These are phyloP conservation scores for Botrytis hyacinthi DNA, from an alignment of 2,329 filamentous ascomycete species.

Conservation along the genomic window DNA sequence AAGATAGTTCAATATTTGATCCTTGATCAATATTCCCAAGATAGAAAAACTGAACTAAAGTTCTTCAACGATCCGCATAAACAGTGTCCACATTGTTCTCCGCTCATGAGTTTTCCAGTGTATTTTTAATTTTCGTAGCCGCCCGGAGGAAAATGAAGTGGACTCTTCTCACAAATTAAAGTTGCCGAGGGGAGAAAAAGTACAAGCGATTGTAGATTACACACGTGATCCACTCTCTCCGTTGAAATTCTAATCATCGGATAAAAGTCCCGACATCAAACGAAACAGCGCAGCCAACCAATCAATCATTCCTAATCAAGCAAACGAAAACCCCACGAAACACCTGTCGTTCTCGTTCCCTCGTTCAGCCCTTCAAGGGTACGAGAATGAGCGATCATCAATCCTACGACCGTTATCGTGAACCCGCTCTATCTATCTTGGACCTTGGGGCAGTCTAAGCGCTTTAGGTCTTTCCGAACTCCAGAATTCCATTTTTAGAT, in stretches of 20 bases:
- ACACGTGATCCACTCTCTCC: constrained; percentile 6
- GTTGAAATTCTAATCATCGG: neutral
- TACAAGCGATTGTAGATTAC: neutral
- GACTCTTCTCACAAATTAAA: neutral
- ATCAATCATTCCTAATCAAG: neutral
- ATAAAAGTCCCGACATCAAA: neutral
- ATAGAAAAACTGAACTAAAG: neutral
- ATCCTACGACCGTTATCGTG: constrained; percentile 1
- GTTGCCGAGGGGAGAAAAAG: neutral
- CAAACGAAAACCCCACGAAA: neutral
- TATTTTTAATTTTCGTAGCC: neutral
- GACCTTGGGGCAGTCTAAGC: neutral
- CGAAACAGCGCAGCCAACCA: neutral
- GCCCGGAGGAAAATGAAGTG: constrained; percentile 11
- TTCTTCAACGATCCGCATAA: neutral
- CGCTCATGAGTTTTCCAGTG: neutral
- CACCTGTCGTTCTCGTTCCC: neutral
- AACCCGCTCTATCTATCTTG: neutral
- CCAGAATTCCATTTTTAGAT: neutral
- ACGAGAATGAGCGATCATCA: neutral
- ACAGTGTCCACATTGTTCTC: neutral
- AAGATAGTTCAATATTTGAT: constrained; percentile 3
- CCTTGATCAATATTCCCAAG: constrained; percentile 6
- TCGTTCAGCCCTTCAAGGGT: constrained; percentile 1
- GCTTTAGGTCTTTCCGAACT: neutral